Evolutionary conservation across 345 rosid species (phyloP).

Genomic region (Eucalyptus guilfoylei): DNA sequence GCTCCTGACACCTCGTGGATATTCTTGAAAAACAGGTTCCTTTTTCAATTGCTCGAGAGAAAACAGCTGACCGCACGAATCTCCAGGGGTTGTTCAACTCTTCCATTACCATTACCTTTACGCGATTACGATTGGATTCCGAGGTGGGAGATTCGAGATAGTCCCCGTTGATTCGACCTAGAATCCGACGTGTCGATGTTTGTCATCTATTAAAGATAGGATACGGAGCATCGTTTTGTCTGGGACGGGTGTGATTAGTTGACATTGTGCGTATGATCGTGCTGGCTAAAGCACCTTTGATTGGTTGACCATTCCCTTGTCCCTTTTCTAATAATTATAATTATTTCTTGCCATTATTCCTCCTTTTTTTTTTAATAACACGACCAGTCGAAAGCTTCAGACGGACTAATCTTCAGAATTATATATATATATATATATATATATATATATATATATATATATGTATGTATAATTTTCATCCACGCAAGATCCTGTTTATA

Average conservation of each 20-base stretch:
- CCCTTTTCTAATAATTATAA: accelerated
- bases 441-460: accelerated
- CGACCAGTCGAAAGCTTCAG: neutral
- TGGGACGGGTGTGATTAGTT: neutral
- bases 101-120: neutral
- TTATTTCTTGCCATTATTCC: neutral
- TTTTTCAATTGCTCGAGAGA: neutral
- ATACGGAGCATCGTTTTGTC: neutral
- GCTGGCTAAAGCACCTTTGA: neutral
- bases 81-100: neutral
- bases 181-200: neutral
- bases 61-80: neutral
- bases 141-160: neutral
- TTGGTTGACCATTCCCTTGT: neutral
- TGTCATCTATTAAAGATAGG: neutral
- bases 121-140: neutral
- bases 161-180: neutral
- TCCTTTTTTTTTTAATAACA: neutral
- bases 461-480: neutral
- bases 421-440: too few relatives aligned
- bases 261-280: neutral
- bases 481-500: neutral
- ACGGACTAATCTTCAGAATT: neutral
- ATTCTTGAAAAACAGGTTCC: neutral
- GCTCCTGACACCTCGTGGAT: neutral